Evolutionary conservation across 306 rosid species (phyloP).

Genomic region (Pueraria montana): DNA sequence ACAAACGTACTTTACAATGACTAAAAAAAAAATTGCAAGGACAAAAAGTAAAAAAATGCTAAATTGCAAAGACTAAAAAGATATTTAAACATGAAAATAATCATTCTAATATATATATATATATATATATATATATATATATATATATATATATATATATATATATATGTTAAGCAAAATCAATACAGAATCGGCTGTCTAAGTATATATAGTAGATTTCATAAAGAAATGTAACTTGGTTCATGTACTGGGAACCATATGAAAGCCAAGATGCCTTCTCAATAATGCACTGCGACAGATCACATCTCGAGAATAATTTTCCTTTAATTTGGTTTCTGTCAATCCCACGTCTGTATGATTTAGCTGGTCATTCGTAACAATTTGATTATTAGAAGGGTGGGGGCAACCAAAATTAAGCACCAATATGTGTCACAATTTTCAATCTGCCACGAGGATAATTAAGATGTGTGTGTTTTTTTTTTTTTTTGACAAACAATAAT

Average conservation of each 20-base stretch:
- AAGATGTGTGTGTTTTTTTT: no score
- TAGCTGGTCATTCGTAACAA: neutral
- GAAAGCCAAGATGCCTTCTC: constrained; percentile 33
- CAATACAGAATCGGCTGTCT: neutral
- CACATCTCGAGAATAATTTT: constrained; percentile 11
- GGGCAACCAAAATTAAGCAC: neutral
- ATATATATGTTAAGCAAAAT: neutral
- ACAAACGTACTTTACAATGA: no score
- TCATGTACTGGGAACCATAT: neutral
- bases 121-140: no score
- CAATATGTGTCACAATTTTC: neutral
- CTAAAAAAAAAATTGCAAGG: no score
- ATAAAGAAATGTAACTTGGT: neutral
- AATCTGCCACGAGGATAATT: neutral
- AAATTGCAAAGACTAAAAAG: no score
- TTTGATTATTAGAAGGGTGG: constrained; percentile 17
- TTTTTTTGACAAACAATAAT: no score
- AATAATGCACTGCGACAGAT: constrained; percentile 43
- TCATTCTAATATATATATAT: no score
- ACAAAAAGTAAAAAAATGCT: no score
- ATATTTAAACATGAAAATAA: no score
- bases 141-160: no score
- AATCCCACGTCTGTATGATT: constrained; percentile 15
- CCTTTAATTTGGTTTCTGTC: constrained; percentile 22
- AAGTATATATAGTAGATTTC: neutral